These are phyloP conservation scores for Flaveria floridana DNA, from an alignment of 140 eudicot genomes.

Conservation along the genomic window DNA sequence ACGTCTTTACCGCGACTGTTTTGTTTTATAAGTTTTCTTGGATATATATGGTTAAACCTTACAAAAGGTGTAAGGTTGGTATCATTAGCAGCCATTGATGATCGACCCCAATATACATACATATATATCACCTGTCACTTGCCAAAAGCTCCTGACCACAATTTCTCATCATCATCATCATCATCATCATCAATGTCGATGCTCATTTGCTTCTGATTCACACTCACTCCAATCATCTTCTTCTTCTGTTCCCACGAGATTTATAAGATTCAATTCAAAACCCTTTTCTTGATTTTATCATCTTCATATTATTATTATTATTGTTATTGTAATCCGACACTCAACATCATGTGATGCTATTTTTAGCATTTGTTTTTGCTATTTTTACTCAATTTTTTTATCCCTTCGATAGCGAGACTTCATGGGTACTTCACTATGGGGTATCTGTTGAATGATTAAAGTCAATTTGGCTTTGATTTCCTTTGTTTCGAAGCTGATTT, in stretches of 20 bases:
- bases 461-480: slow-evolving; percentile 20
- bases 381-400: slow-evolving; percentile 3
- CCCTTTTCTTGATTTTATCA: not conserved
- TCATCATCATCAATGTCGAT: too few species aligned
- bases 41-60: not conserved
- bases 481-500: not conserved
- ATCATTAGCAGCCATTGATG: not conserved
- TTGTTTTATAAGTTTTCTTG: too few species aligned
- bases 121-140: not conserved
- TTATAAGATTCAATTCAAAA: too few species aligned
- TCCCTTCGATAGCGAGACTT: slow-evolving; percentile 21
- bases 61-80: not conserved
- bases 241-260: not conserved
- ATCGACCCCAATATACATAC: too few species aligned
- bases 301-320: not conserved
- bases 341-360: slow-evolving; percentile 35
- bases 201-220: not conserved
- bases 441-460: slow-evolving; percentile 9
- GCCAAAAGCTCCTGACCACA: not conserved
- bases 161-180: too few species aligned
- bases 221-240: slow-evolving; percentile 3
- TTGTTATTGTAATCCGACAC: slow-evolving; percentile 1
- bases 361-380: slow-evolving; percentile 19
- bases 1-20: too few species aligned
- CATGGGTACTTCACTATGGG: slow-evolving; percentile 30